Base-by-base conservation (phyloP, 2,329 filamentous ascomycete genomes). In the Fulvia fulva region DNA sequence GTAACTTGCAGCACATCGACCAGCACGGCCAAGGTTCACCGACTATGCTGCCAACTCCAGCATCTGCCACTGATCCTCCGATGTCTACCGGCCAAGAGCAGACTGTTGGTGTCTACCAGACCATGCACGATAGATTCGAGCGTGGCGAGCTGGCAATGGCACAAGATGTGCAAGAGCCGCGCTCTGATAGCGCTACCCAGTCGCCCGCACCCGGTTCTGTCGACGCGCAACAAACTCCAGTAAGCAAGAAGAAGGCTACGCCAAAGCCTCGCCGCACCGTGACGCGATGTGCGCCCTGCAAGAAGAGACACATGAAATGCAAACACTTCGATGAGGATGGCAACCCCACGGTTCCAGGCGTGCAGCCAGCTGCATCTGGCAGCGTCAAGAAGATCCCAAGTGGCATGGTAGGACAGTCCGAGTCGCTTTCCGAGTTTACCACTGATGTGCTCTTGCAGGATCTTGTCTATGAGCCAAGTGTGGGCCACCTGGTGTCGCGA, bases 101-200 rank as follows among this genome's bases (percentile, higher is more conserved):
- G 44, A 23, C 21, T 26, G 5, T 11, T 19, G 44, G 41, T 25
- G 53, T 55, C 30, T 55, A 55, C 22, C 16, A 49, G 30, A 34
- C 25, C 22, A 55, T 55, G 53, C 53, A 55, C 25, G 44, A 55
- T 22, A 55, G 41, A 22, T 55, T 55, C 52, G 41, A 44, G 16
- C 41, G 52, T 22, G 52, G 52, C 25, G 52, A 55, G n/a, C 37
- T 55, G 16, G 52, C 41, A 26, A 47, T 30, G 23, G 25, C 41
- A 22, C 11, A 21, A 19, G 41, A 55, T 44, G 25, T 5, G 25
- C 41, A 45, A 30, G 25, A 30, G 25, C 2, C 21, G n/a, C 34
- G 19, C 8, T 16, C 26, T 3, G 21, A 30, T 21, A 21, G 19
- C 37, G 23, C 14, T 5, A 26, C 14, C 11, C 21, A 53, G 37